Conservation (phyloP, 352 stramenopile genomes). For the Pythium phragmiticola region DNA sequence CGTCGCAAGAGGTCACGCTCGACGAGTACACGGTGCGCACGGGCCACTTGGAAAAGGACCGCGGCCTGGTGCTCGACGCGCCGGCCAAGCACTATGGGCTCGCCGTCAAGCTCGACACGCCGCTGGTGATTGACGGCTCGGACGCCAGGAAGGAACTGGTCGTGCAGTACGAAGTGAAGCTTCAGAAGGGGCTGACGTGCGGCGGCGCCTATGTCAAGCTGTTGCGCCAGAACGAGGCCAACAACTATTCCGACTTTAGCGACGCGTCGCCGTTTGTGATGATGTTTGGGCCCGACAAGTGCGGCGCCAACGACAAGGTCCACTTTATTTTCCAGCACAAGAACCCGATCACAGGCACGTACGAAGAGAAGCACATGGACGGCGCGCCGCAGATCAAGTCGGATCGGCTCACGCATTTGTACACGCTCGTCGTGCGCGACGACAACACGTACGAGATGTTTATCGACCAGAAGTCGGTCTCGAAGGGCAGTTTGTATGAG, state of each 20-base stretch:
- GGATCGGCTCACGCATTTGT: slow-evolving; percentile 89
- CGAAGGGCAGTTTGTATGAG: slow-evolving; percentile 78
- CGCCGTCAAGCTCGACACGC: slow-evolving; percentile 65
- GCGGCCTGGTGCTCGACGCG: slow-evolving; percentile 66
- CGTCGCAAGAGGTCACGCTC: slow-evolving; percentile 61
- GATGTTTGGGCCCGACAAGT: slow-evolving; percentile 97
- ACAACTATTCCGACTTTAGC: slow-evolving; percentile 66
- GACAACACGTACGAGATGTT: slow-evolving; percentile 92
- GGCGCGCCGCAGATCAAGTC: slow-evolving; percentile 74
- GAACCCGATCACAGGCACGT: slow-evolving; percentile 90
- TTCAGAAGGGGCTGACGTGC: slow-evolving; percentile 89
- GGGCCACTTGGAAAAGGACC: slow-evolving; percentile 56
- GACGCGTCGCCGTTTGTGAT: slow-evolving; percentile 90
- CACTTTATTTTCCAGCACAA: slow-evolving; percentile 96
- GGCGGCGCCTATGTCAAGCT: slow-evolving; percentile 95
- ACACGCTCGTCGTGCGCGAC: slow-evolving; percentile 90
- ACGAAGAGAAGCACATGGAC: slow-evolving; percentile 94
- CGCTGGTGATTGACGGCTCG: slow-evolving; percentile 67
- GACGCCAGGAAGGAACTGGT: slow-evolving; percentile 81
- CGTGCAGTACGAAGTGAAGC: slow-evolving; percentile 95
- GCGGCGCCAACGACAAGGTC: slow-evolving; percentile 91
- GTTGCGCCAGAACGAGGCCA: slow-evolving; percentile 54
- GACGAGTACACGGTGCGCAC: slow-evolving; percentile 63
- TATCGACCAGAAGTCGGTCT: slow-evolving; percentile 85
- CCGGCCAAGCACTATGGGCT: slow-evolving; percentile 81